Evolutionary conservation across 352 stramenopile genomes (phyloP).

Genomic region (Phytophthora citrophthora): DNA sequence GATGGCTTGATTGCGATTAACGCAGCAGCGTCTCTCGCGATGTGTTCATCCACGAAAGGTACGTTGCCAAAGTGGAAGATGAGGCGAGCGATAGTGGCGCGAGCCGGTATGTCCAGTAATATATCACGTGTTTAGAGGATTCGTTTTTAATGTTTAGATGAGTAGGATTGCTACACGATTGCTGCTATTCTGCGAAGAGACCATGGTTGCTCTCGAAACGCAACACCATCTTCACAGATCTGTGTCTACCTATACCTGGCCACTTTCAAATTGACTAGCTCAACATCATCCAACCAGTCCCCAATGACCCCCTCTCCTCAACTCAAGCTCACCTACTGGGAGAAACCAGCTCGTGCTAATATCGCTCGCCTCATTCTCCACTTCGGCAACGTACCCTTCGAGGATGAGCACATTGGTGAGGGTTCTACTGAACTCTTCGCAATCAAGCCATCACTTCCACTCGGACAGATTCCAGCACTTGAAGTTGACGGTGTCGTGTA

Average conservation of each 20-base stretch:
- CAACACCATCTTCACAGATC: no score
- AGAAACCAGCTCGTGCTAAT: slow-evolving; percentile 52
- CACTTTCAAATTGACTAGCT: no score
- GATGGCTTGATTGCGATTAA: slow-evolving; percentile 45
- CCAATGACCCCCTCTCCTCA: neutral
- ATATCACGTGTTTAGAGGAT: no score
- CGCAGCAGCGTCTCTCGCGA: slow-evolving; percentile 22
- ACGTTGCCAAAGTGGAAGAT: slow-evolving; percentile 50
- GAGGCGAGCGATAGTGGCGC: slow-evolving; percentile 59
- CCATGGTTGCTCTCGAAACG: no score
- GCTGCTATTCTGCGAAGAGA: no score
- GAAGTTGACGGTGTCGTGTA: slow-evolving; percentile 54
- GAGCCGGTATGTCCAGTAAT: slow-evolving; percentile 51
- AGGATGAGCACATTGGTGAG: slow-evolving; percentile 47
- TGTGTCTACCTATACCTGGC: no score
- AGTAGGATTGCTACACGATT: no score
- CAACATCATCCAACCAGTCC: no score
- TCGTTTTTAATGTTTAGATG: no score
- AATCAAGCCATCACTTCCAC: slow-evolving; percentile 48
- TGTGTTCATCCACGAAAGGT: slow-evolving; percentile 56
- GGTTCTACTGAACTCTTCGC: slow-evolving; percentile 23
- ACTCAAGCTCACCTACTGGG: slow-evolving; percentile 43
- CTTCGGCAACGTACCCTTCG: slow-evolving; percentile 54
- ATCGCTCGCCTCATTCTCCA: slow-evolving; percentile 54
- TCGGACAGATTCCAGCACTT: slow-evolving; percentile 60